A percentile compares a stretch with the other conserved stretches of the same genome.
These are phyloP conservation scores for Suillus weaverae DNA, from an alignment of 768 basidiomycete genomes.

Conservation along the genomic window DNA sequence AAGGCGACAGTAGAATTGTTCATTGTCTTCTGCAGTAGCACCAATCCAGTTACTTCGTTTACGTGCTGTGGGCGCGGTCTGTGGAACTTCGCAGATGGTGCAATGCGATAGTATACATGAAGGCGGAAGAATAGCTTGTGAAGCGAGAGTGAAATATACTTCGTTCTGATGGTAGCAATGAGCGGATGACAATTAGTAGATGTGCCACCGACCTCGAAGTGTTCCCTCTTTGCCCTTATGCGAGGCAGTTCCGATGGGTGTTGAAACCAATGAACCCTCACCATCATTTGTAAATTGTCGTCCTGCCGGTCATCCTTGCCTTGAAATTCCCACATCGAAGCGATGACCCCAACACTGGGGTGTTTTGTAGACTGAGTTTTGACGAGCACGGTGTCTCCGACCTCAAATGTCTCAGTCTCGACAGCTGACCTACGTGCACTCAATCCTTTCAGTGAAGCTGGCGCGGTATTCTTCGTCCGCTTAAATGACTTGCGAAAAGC, in stretches of 20 bases:
- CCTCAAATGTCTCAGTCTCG: constrained; percentile 37
- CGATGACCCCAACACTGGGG: constrained; percentile 69
- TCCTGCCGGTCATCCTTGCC: constrained; percentile 31
- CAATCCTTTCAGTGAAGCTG: constrained; percentile 18
- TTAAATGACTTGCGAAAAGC: constrained; percentile 31
- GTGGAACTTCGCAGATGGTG: constrained; percentile 36
- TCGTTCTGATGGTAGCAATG: constrained; percentile 54
- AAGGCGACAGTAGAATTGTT: constrained; percentile 53
- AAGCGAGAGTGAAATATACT: constrained; percentile 63
- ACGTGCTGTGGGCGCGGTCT: constrained; percentile 12
- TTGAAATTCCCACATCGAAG: constrained; percentile 62
- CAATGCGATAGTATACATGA: constrained; percentile 54
- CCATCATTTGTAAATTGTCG: constrained; percentile 45
- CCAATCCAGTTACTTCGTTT: constrained; percentile 23
- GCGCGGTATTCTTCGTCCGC: constrained; percentile 17
- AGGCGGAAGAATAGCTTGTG: constrained; percentile 49
- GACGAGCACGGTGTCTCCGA: constrained; percentile 72
- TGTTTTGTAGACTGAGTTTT: constrained; percentile 42
- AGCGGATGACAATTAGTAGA: neutral
- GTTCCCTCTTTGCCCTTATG: constrained; percentile 59
- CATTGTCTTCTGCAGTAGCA: constrained; percentile 19
- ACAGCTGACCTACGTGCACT: constrained; percentile 4
- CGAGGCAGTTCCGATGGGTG: constrained; percentile 62
- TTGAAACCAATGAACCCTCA: constrained; percentile 77
- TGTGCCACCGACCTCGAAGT: constrained; percentile 49